phyloP scores from a whole-genome alignment of 2,329 filamentous ascomycete genomes.

The Colletotrichum cuscutae region DNA sequence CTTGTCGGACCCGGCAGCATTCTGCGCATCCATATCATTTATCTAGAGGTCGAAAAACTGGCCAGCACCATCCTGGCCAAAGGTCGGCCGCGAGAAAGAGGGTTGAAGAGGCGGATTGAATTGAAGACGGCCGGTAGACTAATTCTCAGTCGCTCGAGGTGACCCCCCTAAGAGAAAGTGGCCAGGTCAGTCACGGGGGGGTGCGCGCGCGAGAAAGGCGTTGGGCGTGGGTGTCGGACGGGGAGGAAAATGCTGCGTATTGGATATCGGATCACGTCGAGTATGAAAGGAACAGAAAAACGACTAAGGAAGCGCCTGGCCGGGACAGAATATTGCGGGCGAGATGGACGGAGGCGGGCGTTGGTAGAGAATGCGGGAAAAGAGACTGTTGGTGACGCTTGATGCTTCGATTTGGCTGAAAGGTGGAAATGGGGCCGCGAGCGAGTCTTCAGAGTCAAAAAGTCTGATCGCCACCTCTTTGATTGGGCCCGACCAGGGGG shows the following conservation, averaged over 20 bases:
- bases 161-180: conserved; percentile 32
- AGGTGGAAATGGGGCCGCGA: conserved; percentile 33
- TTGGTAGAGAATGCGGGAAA: conserved; percentile 29
- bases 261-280: conserved; percentile 23
- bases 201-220: conserved; percentile 8
- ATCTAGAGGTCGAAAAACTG: conserved; percentile 61
- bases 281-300: conserved; percentile 22
- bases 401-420: conserved; percentile 31
- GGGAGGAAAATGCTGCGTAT: not conserved
- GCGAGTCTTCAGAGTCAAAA: conserved; percentile 40
- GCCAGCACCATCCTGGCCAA: conserved; percentile 70
- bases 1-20: conserved; percentile 71
- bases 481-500: conserved; percentile 45
- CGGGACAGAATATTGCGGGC: conserved; percentile 22
- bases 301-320: conserved; percentile 35
- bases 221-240: not conserved
- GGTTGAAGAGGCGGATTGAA: conserved; percentile 16
- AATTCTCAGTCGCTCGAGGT: conserved; percentile 20
- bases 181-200: conserved; percentile 30
- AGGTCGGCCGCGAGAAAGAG: conserved; percentile 46
- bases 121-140: conserved; percentile 25
- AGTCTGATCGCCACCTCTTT: conserved; percentile 47
- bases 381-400: conserved; percentile 31
- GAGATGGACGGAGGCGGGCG: conserved; percentile 28
- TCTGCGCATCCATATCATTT: conserved; percentile 77